Evolutionary conservation across 495 filamentous ascomycete genomes (phyloP), one percentile per base, ranked within the genome.

Genomic region (Mytilinidion resinicola): DNA sequence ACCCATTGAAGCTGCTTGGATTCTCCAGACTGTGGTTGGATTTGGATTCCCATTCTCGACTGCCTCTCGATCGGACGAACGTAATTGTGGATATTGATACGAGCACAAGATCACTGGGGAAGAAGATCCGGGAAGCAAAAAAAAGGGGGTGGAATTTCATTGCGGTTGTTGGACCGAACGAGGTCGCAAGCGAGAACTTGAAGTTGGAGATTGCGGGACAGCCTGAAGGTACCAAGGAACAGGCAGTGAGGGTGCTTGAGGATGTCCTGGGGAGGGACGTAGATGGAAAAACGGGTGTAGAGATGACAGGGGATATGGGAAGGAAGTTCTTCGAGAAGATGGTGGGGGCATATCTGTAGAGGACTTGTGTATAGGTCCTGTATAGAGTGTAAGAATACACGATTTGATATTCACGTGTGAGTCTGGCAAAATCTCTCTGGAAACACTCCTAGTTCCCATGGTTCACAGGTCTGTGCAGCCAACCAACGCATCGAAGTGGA

Each of bases 121-220:
- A 83, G 70, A 96, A 95, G 73, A 76, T 90, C 48, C 74, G 77
- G 10, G 80, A 85, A 56, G 91, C 91, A 7, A 90, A 83, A 62
- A 73, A 72, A 51, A 87, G 85, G 73, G 81, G 83, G 34, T 95
- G 91, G 63, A 85, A 85, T 50, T 67, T 89, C 48, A 83, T 95
- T 51, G 79, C 88, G 44, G 83, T 91, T 20, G 74, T 93, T 9
- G 91, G 91, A 1, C 72, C 82, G 14, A 78, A 75, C 10, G 65
- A 71, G 9, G 55, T 57, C 1, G 17, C 54, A 12, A 50, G 11
- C 21, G 43, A 47, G 20, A 39, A 11, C 10, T 10, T 66, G 37
- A 52, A 35, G 21, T 10, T 66, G 10, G 43, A 62, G 34, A 12
- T 62, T 10, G 55, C 25, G 4, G 52, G 51, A 37, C 63, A 66